Percentiles rank a stretch among this genome's conserved stretches.
phyloP scores from a whole-genome alignment of 768 basidiomycete species.

The Naganishia vaughanmartiniae region DNA sequence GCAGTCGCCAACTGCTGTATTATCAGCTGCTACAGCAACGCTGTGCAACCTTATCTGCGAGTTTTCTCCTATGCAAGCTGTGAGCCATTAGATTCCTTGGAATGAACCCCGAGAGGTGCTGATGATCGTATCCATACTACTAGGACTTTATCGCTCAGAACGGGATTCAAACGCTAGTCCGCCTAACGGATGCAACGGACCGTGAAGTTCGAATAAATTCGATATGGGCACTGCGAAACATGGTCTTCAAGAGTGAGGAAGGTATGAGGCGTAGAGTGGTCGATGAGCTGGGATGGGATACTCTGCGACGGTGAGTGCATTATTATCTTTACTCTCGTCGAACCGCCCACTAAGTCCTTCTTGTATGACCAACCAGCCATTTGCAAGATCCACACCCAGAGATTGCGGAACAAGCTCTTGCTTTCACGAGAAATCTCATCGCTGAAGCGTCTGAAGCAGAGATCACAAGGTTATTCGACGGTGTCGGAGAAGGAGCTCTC shows the following conservation, averaged over 20 bases:
- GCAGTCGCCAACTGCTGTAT: slow-evolving; percentile 67
- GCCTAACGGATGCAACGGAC: slow-evolving; percentile 60
- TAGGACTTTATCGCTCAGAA: slow-evolving; percentile 69
- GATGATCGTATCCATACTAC: slow-evolving; percentile 1
- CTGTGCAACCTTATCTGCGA: slow-evolving; percentile 84
- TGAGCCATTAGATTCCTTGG: slow-evolving; percentile 52
- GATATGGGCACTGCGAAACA: slow-evolving; percentile 83
- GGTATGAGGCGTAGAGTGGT: slow-evolving; percentile 67
- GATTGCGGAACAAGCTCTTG: slow-evolving; percentile 32
- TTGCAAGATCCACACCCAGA: slow-evolving; percentile 29
- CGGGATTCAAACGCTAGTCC: slow-evolving; percentile 64
- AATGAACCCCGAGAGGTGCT: neutral
- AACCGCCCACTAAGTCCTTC: neutral
- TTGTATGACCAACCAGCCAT: slow-evolving; percentile 5
- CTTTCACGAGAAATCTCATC: slow-evolving; percentile 28
- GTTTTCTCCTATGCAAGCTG: slow-evolving; percentile 74
- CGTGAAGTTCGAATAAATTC: slow-evolving; percentile 65
- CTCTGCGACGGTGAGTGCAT: slow-evolving; percentile 59
- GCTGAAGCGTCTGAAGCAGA: slow-evolving; percentile 31
- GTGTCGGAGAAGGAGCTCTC: slow-evolving; percentile 29
- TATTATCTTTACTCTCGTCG: neutral
- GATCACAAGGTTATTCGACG: slow-evolving; percentile 27
- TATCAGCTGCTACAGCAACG: slow-evolving; percentile 67
- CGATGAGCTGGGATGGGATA: slow-evolving; percentile 65
- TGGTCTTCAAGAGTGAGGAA: slow-evolving; percentile 65